Evolutionary conservation across 192 early-diverging fungal genomes (phyloP), one percentile per base, ranked within the genome.

Genomic region (Rhizoclosmatium sp.): DNA sequence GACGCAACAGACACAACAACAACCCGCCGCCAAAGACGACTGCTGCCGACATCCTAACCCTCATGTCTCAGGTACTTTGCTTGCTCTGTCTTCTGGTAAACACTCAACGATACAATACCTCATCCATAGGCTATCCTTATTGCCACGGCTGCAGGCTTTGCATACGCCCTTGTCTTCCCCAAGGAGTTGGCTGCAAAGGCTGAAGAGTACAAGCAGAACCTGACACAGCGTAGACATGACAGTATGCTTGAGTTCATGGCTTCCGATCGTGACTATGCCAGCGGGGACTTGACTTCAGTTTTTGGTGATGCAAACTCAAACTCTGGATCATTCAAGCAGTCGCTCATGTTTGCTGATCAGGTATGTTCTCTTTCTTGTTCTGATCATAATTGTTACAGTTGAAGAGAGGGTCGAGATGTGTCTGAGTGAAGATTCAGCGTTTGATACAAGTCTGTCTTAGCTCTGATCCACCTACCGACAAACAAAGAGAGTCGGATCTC

Each of bases 211-310:
- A 79, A 79, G 68, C 23, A 69, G 42, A 5, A 31, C 2, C 69
- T 79, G 19, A 79, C 70, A 2, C 23, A 58, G 44, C 67, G 78
- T 12, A 67, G 78, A 4, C 79, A 80, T 40, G 12, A 80, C 5
- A 44, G 39, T 5, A 80, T 80, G 71, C 14, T 80, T 5, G 71
- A 72, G 9, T 75, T 66, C 59, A 72, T 80, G 79, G 39, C 70
- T 12, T 66, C 31, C n/a, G 70, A 80, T 7, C 69, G 79, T 23
- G 40, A 21, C 14, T 75, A 80, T 49, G 4, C 58, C 2, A 4
- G 5, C 41, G 77, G 77, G 5, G 48, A 44, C 39, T 7, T 75
- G 19, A 49, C 59, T 1, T 16, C 44, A 10, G 66, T 71, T 7
- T 58, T 71, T 60, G 68, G 47, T n/a, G 58, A 58, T 31, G 51